Evolutionary conservation across 208 protist genomes (phyloP).

Genomic region (Leishmania turanica): DNA sequence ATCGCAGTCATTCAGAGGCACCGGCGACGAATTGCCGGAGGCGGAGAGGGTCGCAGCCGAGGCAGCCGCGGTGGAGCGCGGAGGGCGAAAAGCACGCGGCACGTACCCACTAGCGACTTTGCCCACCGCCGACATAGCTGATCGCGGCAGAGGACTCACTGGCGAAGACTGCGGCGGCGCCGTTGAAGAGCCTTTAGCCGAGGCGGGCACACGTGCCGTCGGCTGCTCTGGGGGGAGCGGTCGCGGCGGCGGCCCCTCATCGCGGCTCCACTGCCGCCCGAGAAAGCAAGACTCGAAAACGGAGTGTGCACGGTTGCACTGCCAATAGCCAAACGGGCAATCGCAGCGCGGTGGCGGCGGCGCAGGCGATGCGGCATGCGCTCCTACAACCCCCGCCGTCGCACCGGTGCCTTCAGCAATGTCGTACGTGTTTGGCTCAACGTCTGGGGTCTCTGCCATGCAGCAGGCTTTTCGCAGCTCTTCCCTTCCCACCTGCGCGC

Average conservation of each 20-base stretch:
- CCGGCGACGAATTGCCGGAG: neutral
- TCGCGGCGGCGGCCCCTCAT: constrained; percentile 2
- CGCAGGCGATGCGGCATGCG: neutral
- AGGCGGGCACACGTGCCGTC: neutral
- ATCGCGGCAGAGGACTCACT: neutral
- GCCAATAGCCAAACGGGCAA: constrained; percentile 58
- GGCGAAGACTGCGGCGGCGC: neutral
- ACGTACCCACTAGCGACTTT: constrained; percentile 8
- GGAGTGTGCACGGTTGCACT: constrained; percentile 62
- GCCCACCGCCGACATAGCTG: neutral
- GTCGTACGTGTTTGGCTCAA: constrained; percentile 8
- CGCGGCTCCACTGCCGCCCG: constrained; percentile 47
- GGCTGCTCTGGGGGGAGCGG: neutral
- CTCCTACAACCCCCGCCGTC: neutral
- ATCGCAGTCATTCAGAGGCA: neutral
- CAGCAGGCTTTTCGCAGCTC: neutral
- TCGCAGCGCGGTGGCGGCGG: constrained; percentile 6
- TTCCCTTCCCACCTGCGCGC: neutral
- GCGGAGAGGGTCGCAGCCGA: neutral
- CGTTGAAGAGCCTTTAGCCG: constrained; percentile 1
- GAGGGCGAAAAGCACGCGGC: constrained; percentile 32
- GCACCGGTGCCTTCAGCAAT: neutral
- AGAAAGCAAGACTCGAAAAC: constrained; percentile 68
- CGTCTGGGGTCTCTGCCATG: constrained; percentile 7
- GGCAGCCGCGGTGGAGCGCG: constrained; percentile 18